phyloP scores from a whole-genome alignment of 2,329 filamentous ascomycete species.

The Monosporascus sp. region DNA sequence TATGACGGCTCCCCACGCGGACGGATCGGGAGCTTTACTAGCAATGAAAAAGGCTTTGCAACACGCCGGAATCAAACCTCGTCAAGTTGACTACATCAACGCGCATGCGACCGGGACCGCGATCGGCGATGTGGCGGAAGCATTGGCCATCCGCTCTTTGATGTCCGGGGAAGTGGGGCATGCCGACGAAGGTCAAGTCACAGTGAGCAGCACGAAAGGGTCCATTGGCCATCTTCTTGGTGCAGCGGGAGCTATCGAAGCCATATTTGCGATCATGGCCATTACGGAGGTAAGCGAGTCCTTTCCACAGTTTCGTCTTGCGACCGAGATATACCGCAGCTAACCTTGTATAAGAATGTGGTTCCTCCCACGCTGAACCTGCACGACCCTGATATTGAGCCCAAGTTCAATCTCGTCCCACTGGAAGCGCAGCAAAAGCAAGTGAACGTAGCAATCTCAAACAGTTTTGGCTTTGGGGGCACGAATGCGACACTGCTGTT shows the following conservation, averaged over 20 bases:
- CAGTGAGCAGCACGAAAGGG: constrained; percentile 90
- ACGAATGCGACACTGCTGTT: constrained; percentile 92
- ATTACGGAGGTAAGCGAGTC: constrained; percentile 63
- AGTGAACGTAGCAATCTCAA: constrained; percentile 75
- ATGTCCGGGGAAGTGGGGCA: constrained; percentile 70
- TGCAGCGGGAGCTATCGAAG: constrained; percentile 85
- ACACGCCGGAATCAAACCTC: constrained; percentile 64
- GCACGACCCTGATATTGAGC: constrained; percentile 57
- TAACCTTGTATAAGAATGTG: constrained; percentile 49
- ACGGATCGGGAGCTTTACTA: constrained; percentile 74
- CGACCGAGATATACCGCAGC: constrained; percentile 4
- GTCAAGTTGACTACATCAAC: constrained; percentile 82
- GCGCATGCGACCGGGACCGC: constrained; percentile 88
- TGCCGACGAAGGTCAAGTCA: constrained; percentile 56
- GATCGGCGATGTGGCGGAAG: constrained; percentile 85
- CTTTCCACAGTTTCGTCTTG: constrained; percentile 6
- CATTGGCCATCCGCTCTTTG: constrained; percentile 70
- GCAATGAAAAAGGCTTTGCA: constrained; percentile 82
- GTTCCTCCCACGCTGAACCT: constrained; percentile 88
- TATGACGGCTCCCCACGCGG: constrained; percentile 82
- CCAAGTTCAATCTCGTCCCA: constrained; percentile 82
- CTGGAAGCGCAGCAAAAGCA: constrained; percentile 62
- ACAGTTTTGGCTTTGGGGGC: constrained; percentile 97
- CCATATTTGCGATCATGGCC: constrained; percentile 76
- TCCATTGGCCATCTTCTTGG: constrained; percentile 88